Base-by-base conservation (phyloP, 177 flowering plant species). In the Tripterygium wilfordii region DNA sequence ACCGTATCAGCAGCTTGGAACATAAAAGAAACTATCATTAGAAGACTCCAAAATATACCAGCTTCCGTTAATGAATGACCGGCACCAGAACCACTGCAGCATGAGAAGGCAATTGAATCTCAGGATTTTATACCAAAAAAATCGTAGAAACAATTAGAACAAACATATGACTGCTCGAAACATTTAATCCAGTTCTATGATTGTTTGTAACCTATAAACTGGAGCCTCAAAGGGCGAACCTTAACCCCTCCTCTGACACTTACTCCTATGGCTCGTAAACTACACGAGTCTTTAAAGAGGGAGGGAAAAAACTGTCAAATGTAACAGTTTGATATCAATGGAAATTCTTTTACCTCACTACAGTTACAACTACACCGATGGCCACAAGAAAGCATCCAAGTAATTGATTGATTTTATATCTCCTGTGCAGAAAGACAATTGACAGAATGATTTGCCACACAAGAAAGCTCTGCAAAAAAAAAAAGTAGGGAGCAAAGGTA, bases 1-100 rank as follows among this genome's bases (percentile, higher is more conserved):
- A 92, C 83, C 8, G 96, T 83, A 58, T 88, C 98, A 42, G 84
- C 96, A 39, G 96, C 98, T 88, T 92, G 98, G 45, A 92, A 63
- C 37, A 92, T 56, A 70, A 85, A 92, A 30, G 98, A 92, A 50
- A 74, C 32, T 35, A 80, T 68, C 98, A 92, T 92, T 66, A 92
- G 48, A 55, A 80, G 65, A 46, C 84, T 80, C 98, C 98, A 92
- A 71, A 84, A 92, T 29, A 92, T 55, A 42, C 96, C 84, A 52
- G 81, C 81, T 45, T 73, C 85, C 75, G 74, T 79, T 48, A 88
- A 43, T 26, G 89, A 84, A 49, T 64, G 66, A 62, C 96, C 94
- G 48, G 82, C 65, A 69, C 78, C 63, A 57, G 96, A 80, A 63
- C 98, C 98, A 74, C 98, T 92, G 74, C 69, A 77, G 19, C 56